Base-by-base conservation (phyloP, 441 rosid genomes). In the California macrophylla region DNA sequence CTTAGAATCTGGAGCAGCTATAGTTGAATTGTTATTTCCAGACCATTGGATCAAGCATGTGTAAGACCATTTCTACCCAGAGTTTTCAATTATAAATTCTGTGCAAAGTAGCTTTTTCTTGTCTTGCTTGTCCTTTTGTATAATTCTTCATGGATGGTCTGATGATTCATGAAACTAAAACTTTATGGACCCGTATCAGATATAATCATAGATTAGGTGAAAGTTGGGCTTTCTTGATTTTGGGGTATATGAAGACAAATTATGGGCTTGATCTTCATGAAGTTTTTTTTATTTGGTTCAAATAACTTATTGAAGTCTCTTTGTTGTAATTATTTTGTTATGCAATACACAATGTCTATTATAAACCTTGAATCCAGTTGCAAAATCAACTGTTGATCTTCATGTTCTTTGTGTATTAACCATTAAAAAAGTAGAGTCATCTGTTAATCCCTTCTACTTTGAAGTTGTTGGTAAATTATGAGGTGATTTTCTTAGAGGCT, bases 11-110 rank as follows among this genome's bases (percentile, higher is more conserved):
- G 78, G 72, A 82, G 83, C 87, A 78, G 74, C 70, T 78, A 77
- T 80, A 67, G 82, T 72, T 79, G 72, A 79, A 64, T 69, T 71
- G 77, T 80, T 71, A 75, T 72, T 74, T 23, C 75, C 62, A 73
- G 82, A 75, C 74, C 77, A 78, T 81, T 83, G 85, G 86, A 79
- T 80, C 83, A 72, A 75, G 74, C 66, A 47, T 77, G 60, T 71
- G 91, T 90, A 81, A 87, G 89, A 82, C 66, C 12, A 36, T 42
- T 69, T 71, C 34, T 45, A 38, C 26, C 64, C n/a, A 6, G 20
- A 68, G 24, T 58, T 60, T 67, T 45, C 6, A 1, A 25, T 52
- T 73, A 8, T 58, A 24, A 24, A 24, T 54, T 58, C 30, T 58
- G 26, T 25, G 9, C 16, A 54, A 58, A 58, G 30, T 24, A 58